Evolutionary conservation across 2,329 filamentous ascomycete genomes (phyloP).

Genomic region (Alternaria metachromatica): DNA sequence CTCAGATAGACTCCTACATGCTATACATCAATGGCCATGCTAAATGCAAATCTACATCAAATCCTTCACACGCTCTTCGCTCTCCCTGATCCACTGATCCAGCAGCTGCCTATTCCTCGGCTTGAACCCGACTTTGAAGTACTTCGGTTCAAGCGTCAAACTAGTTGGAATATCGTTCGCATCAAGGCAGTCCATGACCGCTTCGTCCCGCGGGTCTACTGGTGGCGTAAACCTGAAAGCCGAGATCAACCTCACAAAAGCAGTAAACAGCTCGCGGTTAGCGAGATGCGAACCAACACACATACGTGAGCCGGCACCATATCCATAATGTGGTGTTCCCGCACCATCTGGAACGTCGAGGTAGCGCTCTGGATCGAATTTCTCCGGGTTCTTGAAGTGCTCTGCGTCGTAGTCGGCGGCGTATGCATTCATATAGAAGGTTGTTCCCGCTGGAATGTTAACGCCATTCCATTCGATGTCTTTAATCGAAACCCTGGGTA

Average conservation of each 20-base stretch:
- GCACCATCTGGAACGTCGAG: conserved; percentile 57
- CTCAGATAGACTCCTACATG: neutral
- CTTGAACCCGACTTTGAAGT: conserved; percentile 58
- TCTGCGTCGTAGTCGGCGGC: conserved; percentile 74
- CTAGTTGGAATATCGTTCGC: conserved; percentile 57
- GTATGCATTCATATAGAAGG: conserved; percentile 80
- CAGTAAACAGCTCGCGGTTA: conserved; percentile 53
- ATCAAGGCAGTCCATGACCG: conserved; percentile 54
- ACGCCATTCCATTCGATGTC: conserved; percentile 73
- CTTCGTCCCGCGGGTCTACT: conserved; percentile 48
- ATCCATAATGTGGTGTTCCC: conserved; percentile 58
- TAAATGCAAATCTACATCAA: conserved; percentile 32
- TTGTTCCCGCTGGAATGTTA: conserved; percentile 75
- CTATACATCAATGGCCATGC: neutral
- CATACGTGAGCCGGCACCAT: conserved; percentile 56
- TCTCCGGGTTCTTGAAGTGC: conserved; percentile 69
- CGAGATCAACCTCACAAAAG: conserved; percentile 56
- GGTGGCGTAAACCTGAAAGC: conserved; percentile 56
- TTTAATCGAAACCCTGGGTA: conserved; percentile 75
- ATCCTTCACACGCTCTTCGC: conserved; percentile 55
- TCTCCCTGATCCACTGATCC: conserved; percentile 56
- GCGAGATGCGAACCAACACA: conserved; percentile 57
- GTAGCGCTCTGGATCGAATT: conserved; percentile 75
- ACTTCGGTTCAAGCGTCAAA: conserved; percentile 59
- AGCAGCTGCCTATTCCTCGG: conserved; percentile 51